A percentile compares a stretch with the other conserved stretches of the same genome.
These are phyloP conservation scores for Elongisporangium senticosum DNA, from an alignment of 352 stramenopile species.

Conservation along the genomic window DNA sequence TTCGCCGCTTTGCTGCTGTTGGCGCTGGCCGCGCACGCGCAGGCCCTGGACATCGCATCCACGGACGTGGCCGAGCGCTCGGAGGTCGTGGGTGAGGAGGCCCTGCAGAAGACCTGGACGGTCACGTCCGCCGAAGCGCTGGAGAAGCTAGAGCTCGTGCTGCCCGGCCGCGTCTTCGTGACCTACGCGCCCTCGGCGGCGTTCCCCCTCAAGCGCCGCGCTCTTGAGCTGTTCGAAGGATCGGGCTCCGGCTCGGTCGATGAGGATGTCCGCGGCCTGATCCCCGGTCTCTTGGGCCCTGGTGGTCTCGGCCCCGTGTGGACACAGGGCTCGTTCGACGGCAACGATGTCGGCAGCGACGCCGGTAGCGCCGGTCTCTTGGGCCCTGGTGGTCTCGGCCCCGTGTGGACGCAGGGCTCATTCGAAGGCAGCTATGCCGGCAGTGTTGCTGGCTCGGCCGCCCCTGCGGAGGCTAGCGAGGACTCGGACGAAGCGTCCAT, in stretches of 20 bases:
- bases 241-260: background rate
- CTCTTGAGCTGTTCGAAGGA: background rate
- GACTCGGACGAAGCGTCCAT: background rate
- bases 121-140: constrained; percentile 14
- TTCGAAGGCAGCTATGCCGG: background rate
- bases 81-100: background rate
- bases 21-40: background rate
- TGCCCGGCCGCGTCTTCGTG: constrained; percentile 35
- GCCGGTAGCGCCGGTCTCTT: background rate
- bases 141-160: constrained; percentile 18
- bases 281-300: background rate
- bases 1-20: constrained; percentile 2
- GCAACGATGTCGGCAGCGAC: background rate
- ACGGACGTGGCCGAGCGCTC: constrained; percentile 4
- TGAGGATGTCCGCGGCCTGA: background rate
- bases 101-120: constrained; percentile 28
- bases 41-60: constrained; percentile 6
- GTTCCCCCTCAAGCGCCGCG: background rate
- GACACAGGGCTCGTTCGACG: background rate
- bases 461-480: no score
- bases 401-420: background rate
- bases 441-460: background rate
- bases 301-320: background rate
- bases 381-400: background rate
- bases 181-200: constrained; percentile 23